These are phyloP conservation scores for Cetradonia linearis DNA, from an alignment of 495 filamentous ascomycete genomes.

Conservation along the genomic window DNA sequence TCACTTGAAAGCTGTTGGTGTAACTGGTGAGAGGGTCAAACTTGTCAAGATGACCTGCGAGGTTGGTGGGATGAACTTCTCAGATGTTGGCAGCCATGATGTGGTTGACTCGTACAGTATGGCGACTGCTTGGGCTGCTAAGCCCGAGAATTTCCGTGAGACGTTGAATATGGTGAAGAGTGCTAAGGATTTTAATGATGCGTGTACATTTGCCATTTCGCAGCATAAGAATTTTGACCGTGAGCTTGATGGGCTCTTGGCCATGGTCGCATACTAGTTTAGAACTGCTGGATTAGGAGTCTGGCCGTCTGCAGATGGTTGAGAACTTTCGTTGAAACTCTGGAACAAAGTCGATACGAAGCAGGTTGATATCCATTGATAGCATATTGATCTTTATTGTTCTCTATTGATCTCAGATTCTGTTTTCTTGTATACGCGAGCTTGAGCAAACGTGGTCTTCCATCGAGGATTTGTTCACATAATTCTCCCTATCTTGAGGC, in stretches of 20 bases:
- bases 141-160: conserved; percentile 46
- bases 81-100: conserved; percentile 33
- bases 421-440: too few relatives aligned
- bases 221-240: conserved; percentile 60
- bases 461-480: too few relatives aligned
- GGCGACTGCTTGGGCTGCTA: conserved; percentile 45
- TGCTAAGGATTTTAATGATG: conserved; percentile 53
- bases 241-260: conserved; percentile 55
- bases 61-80: conserved; percentile 44
- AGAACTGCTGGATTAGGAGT: too few relatives aligned
- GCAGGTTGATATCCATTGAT: too few relatives aligned
- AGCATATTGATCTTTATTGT: too few relatives aligned
- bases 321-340: too few relatives aligned
- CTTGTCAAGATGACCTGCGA: conserved; percentile 49
- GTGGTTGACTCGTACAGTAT: conserved; percentile 61
- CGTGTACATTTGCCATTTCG: conserved; percentile 55
- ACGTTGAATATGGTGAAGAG: conserved; percentile 49
- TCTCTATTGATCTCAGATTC: too few relatives aligned
- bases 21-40: conserved; percentile 57
- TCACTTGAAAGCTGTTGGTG: conserved; percentile 68
- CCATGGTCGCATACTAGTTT: conserved; percentile 17
- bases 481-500: too few relatives aligned
- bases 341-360: too few relatives aligned
- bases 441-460: too few relatives aligned
- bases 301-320: too few relatives aligned